phyloP scores from a whole-genome alignment of 257 asterid genomes.

The Solanum sparsipilum region DNA sequence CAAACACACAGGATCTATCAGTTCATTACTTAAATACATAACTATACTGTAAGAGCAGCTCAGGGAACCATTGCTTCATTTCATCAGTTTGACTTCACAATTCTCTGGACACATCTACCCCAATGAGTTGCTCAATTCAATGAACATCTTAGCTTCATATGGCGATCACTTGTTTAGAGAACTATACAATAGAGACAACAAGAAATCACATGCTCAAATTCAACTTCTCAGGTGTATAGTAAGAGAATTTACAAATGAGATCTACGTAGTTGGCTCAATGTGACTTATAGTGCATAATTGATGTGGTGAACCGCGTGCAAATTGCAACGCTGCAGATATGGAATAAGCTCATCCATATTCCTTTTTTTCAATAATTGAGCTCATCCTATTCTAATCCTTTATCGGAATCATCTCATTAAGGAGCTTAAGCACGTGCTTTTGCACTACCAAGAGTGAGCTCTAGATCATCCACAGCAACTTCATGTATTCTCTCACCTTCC shows the following conservation, averaged over 20 bases:
- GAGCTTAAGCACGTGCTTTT: background rate
- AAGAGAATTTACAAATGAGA: background rate
- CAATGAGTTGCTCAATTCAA: background rate
- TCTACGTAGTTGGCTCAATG: background rate
- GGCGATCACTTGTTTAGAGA: background rate
- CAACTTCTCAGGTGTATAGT: background rate
- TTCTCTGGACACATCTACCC: background rate
- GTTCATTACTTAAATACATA: background rate
- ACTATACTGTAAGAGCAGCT: background rate
- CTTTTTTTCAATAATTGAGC: background rate
- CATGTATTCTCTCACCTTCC: slow-evolving; percentile 10
- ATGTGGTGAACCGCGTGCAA: background rate
- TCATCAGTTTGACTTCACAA: background rate
- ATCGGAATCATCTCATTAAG: background rate
- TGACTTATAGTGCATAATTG: background rate
- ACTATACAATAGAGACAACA: background rate
- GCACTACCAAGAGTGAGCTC: slow-evolving; percentile 8
- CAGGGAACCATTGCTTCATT: background rate
- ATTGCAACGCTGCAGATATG: background rate
- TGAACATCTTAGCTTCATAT: background rate
- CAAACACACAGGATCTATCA: background rate
- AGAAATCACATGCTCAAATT: background rate
- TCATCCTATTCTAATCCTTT: background rate
- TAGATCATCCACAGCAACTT: slow-evolving; percentile 7
- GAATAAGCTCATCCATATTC: background rate